Percentiles rank a stretch among this genome's conserved stretches.
These are phyloP conservation scores for Salvia splendens DNA, from an alignment of 257 asterid species.

Conservation along the genomic window DNA sequence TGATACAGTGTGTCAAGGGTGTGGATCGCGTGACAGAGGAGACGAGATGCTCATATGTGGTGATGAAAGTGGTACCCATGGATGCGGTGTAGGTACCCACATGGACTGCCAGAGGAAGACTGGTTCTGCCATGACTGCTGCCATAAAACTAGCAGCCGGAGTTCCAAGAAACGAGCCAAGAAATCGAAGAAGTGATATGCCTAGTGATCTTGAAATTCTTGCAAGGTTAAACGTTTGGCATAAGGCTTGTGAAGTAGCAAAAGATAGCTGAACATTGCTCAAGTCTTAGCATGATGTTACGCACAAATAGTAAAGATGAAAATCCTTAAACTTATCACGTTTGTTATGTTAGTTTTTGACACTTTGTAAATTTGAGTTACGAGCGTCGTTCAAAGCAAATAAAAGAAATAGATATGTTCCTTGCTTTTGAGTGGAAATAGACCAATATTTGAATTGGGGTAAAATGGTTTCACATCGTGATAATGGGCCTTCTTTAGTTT, in stretches of 20 bases:
- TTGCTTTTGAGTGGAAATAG: too few species aligned
- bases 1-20: constrained; percentile 50
- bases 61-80: constrained; percentile 50
- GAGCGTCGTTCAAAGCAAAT: too few species aligned
- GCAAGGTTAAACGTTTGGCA: neutral
- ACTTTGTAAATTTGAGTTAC: too few species aligned
- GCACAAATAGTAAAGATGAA: neutral
- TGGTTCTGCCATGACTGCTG: constrained; percentile 64
- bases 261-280: neutral
- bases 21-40: constrained; percentile 60
- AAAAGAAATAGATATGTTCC: too few species aligned
- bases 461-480: too few species aligned
- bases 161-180: constrained; percentile 36
- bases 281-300: neutral
- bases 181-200: constrained; percentile 35
- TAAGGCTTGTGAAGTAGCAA: neutral
- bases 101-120: constrained; percentile 69
- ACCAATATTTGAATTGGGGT: too few species aligned
- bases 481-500: too few species aligned
- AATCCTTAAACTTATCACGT: neutral
- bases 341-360: neutral
- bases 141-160: constrained; percentile 21
- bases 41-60: constrained; percentile 85
- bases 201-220: constrained; percentile 7
- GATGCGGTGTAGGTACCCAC: constrained; percentile 75